phyloP scores from a whole-genome alignment of 371 early-diverging fungal genomes.

The Thermomucor indicae-seudaticae region DNA sequence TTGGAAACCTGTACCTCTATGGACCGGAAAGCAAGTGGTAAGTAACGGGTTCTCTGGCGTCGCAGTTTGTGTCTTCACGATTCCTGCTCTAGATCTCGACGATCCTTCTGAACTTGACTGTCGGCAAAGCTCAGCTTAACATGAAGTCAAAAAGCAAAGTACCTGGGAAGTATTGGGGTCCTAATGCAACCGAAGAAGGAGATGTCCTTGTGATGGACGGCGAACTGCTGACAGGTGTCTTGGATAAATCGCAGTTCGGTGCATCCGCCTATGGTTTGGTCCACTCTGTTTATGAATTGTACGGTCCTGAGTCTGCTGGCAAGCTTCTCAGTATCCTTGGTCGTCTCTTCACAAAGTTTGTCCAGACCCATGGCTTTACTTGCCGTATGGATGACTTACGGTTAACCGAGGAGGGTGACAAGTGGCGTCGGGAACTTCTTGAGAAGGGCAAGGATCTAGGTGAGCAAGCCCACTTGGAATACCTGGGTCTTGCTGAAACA shows the following conservation, averaged over 20 bases:
- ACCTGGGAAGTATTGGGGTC: slow-evolving; percentile 85
- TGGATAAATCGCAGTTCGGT: slow-evolving; percentile 99
- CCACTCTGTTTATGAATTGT: slow-evolving; percentile 96
- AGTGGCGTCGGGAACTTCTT: slow-evolving; percentile 68
- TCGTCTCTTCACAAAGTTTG: slow-evolving; percentile 90
- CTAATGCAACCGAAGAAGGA: slow-evolving; percentile 78
- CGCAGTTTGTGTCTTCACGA: too few relatives aligned
- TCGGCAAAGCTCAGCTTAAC: slow-evolving; percentile 75
- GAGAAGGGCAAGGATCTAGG: slow-evolving; percentile 54
- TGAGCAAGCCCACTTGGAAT: slow-evolving; percentile 66
- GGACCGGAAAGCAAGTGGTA: slow-evolving; percentile 98
- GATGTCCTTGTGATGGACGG: slow-evolving; percentile 83
- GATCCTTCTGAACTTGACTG: slow-evolving; percentile 82
- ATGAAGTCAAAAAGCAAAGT: slow-evolving; percentile 87
- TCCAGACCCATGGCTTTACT: slow-evolving; percentile 92
- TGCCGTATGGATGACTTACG: slow-evolving; percentile 99
- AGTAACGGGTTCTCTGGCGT: slow-evolving; percentile 4
- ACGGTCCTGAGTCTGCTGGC: slow-evolving; percentile 92
- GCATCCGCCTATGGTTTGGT: slow-evolving; percentile 92
- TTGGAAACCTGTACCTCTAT: slow-evolving; percentile 81
- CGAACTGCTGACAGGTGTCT: slow-evolving; percentile 87
- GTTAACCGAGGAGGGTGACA: slow-evolving; percentile 81
- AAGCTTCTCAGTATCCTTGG: slow-evolving; percentile 92
- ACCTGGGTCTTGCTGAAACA: slow-evolving; percentile 62
- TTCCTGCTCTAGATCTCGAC: slow-evolving; percentile 62